Evolutionary conservation across 2,329 filamentous ascomycete genomes (phyloP).

Genomic region (Aspergillus sp.): DNA sequence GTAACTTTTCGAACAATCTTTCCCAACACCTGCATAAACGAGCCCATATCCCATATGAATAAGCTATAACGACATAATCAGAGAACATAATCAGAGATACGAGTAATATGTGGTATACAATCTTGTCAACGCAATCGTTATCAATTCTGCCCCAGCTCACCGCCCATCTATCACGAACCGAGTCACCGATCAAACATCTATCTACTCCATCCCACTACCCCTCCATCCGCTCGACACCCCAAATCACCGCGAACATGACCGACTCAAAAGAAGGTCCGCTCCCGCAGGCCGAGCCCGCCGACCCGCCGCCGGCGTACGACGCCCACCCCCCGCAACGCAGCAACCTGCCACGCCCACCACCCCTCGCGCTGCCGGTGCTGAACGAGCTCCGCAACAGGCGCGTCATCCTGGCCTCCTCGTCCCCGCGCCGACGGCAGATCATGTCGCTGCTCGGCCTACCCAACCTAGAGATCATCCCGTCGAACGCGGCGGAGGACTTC

Average conservation of each 20-base stretch:
- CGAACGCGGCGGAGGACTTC: slow-evolving; percentile 79
- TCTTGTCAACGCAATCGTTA: not conserved
- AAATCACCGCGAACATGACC: slow-evolving; percentile 20
- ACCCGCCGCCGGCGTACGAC: slow-evolving; percentile 38
- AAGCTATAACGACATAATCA: too few relatives aligned
- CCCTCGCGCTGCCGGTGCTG: slow-evolving; percentile 78
- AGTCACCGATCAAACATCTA: not conserved
- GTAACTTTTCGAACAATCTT: too few relatives aligned
- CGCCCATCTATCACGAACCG: slow-evolving; percentile 7
- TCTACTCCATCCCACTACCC: not conserved
- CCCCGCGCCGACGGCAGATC: slow-evolving; percentile 78
- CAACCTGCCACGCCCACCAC: slow-evolving; percentile 45
- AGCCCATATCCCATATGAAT: too few relatives aligned
- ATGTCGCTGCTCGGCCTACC: slow-evolving; percentile 75
- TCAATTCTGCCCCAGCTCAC: slow-evolving; percentile 9
- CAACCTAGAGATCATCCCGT: slow-evolving; percentile 81
- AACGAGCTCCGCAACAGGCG: slow-evolving; percentile 72
- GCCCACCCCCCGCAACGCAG: slow-evolving; percentile 18
- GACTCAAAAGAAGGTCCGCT: slow-evolving; percentile 31
- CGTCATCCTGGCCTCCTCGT: slow-evolving; percentile 86
- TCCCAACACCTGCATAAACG: too few relatives aligned
- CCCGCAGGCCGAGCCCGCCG: slow-evolving; percentile 13
- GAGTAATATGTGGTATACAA: not conserved
- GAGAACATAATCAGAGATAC: too few relatives aligned
- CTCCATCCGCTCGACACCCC: not conserved